Conservation (phyloP, 148 eudicot species). For the Rhododendron ferrugineum region DNA sequence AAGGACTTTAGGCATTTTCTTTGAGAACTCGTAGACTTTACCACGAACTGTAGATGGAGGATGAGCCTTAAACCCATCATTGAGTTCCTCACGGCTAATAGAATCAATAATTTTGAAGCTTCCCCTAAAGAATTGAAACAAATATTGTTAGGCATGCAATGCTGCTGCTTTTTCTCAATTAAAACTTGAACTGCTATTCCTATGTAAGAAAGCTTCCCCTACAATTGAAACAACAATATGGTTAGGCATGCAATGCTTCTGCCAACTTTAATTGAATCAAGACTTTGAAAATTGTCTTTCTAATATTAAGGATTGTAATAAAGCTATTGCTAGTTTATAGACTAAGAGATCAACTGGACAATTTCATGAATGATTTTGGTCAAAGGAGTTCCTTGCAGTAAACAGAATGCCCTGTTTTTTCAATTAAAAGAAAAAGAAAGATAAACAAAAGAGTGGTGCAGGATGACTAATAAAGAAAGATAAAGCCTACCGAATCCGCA, state of each 20-base stretch:
- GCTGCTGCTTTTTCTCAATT: background rate
- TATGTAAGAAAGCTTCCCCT: background rate
- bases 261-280: background rate
- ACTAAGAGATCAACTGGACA: background rate
- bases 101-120: slow-evolving; percentile 30
- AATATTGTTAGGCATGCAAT: background rate
- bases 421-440: background rate
- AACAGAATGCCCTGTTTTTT: background rate
- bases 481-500: background rate
- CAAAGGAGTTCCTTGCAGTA: background rate
- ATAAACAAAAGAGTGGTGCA: background rate
- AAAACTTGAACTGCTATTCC: background rate
- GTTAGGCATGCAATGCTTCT: background rate
- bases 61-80: slow-evolving; percentile 41
- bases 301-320: background rate
- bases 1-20: slow-evolving; percentile 45
- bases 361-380: background rate
- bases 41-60: slow-evolving; percentile 43
- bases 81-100: background rate
- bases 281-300: background rate
- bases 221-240: background rate
- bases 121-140: slow-evolving; percentile 49
- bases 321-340: background rate
- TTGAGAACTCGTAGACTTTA: slow-evolving; percentile 37
- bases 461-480: background rate